Conservation (phyloP, 1,284 basidiomycete genomes). For the Fistulinella cinereoalba region DNA sequence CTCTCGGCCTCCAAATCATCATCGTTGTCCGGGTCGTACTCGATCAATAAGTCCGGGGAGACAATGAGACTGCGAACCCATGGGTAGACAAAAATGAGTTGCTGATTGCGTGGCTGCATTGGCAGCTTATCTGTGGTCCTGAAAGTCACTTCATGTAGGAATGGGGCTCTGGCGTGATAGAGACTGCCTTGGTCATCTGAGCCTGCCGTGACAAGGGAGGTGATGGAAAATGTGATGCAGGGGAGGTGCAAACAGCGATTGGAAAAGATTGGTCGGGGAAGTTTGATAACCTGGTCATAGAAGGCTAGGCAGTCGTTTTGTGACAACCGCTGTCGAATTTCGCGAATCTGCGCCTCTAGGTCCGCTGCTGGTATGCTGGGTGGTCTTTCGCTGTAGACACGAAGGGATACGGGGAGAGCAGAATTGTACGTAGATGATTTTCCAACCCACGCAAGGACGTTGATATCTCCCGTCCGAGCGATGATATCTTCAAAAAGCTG, state of each 20-base stretch:
- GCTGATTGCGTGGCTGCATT: background rate
- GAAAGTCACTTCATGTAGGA: background rate
- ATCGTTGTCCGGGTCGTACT: no score
- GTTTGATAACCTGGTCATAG: background rate
- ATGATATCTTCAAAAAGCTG: slow-evolving; percentile 5
- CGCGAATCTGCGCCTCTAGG: background rate
- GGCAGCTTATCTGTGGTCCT: background rate
- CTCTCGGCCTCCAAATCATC: background rate
- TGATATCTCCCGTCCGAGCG: slow-evolving; percentile 6
- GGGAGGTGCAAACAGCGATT: slow-evolving; percentile 9
- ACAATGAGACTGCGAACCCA: slow-evolving; percentile 7
- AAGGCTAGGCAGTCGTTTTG: background rate
- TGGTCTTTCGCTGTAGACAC: slow-evolving; percentile 4
- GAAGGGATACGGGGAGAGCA: background rate
- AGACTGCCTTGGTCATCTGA: background rate
- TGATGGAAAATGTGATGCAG: slow-evolving; percentile 1
- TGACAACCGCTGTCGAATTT: background rate
- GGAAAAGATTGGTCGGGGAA: slow-evolving; percentile 4
- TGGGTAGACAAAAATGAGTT: slow-evolving; percentile 8
- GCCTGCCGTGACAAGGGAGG: background rate
- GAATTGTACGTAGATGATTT: slow-evolving; percentile 6
- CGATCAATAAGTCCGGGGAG: background rate
- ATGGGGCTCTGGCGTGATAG: background rate
- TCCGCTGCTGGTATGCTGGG: slow-evolving; percentile 1
- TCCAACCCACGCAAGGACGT: slow-evolving; percentile 8